These are phyloP conservation scores for Casuarina cunninghamiana DNA, from an alignment of 306 rosid genomes.

Conservation along the genomic window DNA sequence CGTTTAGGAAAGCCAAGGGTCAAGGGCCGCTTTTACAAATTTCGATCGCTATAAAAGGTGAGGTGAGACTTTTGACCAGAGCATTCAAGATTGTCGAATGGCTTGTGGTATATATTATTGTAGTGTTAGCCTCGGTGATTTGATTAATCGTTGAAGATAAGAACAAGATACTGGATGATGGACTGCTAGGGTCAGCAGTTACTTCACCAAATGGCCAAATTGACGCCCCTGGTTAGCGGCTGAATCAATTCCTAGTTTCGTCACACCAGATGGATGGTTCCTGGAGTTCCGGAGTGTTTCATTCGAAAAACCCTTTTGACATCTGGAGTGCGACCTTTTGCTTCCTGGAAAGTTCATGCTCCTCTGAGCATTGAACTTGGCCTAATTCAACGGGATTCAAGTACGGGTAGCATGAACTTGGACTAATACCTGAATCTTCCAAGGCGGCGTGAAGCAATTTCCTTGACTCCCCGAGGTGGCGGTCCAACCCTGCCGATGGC, in stretches of 20 bases:
- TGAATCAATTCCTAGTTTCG: not conserved
- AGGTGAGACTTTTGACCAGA: too few species aligned
- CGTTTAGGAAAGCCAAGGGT: too few species aligned
- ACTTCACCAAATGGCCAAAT: not conserved
- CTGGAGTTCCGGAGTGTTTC: not conserved
- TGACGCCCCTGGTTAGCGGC: not conserved
- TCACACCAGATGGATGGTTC: too few species aligned
- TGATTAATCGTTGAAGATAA: too few species aligned
- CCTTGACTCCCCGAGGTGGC: not conserved
- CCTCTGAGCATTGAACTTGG: not conserved
- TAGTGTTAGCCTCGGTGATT: too few species aligned
- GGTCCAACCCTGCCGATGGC: not conserved
- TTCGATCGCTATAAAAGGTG: too few species aligned
- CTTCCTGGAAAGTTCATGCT: not conserved
- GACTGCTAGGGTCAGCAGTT: too few species aligned
- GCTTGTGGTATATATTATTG: too few species aligned
- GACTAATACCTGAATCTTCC: not conserved
- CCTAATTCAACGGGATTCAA: not conserved
- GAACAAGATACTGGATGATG: too few species aligned
- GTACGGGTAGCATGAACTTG: not conserved
- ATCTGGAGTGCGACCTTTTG: too few species aligned
- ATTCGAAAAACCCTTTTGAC: not conserved
- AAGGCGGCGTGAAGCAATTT: not conserved
- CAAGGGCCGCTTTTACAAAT: too few species aligned
- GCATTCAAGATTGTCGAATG: too few species aligned